Conservation (phyloP, 2,329 filamentous ascomycete genomes). For the Pestalotiopsis sp. region DNA sequence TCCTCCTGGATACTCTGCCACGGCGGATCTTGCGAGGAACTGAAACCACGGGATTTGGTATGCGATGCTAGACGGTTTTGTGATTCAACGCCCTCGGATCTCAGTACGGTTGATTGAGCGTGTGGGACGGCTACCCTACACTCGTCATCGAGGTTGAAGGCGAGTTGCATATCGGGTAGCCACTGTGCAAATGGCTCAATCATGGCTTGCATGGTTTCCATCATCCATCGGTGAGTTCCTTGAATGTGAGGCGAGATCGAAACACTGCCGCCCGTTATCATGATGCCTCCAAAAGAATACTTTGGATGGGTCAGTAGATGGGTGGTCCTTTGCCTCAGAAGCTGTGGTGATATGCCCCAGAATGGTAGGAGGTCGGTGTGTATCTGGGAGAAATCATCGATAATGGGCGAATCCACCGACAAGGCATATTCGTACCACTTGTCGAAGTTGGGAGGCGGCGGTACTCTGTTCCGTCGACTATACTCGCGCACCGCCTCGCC, state of each 20-base stretch:
- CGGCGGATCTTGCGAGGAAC: conserved; percentile 19
- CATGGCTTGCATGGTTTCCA: conserved; percentile 37
- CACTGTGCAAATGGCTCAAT: conserved; percentile 40
- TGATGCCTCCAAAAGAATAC: conserved; percentile 32
- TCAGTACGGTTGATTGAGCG: conserved; percentile 38
- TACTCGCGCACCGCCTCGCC: conserved; percentile 66
- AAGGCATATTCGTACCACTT: conserved; percentile 71
- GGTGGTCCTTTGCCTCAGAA: conserved; percentile 53
- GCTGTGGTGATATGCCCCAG: conserved; percentile 63
- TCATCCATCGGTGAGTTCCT: conserved; percentile 37
- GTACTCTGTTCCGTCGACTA: conserved; percentile 60
- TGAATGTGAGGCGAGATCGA: conserved; percentile 30
- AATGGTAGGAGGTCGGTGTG: conserved; percentile 66
- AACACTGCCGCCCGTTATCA: conserved; percentile 30
- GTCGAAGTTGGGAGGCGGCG: conserved; percentile 72
- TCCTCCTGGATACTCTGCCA: conserved; percentile 22
- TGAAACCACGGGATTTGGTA: conserved; percentile 20
- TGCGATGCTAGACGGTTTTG: conserved; percentile 26
- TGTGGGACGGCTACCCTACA: conserved; percentile 46
- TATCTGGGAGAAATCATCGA: conserved; percentile 72
- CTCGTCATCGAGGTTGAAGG: conserved; percentile 52
- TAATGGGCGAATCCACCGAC: conserved; percentile 58
- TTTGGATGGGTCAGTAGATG: conserved; percentile 30
- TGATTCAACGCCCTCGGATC: conserved; percentile 24
- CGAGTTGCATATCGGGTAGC: conserved; percentile 53